Percentiles rank a stretch among this genome's conserved stretches.
Conservation (phyloP, 2,329 filamentous ascomycete species). For the Epichloe scottii region DNA sequence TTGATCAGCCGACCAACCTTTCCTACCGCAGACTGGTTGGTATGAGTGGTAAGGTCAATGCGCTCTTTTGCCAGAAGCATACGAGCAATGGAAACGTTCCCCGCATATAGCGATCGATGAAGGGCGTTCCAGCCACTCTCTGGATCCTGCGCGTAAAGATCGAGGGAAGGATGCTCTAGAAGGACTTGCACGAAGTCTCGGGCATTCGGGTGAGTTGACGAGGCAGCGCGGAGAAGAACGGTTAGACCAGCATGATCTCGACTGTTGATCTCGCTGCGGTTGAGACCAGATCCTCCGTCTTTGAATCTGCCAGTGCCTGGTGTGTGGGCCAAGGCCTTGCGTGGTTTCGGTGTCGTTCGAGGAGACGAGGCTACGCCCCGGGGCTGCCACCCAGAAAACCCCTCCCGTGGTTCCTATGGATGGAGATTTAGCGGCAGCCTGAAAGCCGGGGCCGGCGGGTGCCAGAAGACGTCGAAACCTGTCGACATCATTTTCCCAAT, state of each 20-base stretch:
- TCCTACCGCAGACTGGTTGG: conserved; percentile 39
- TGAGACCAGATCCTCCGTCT: conserved; percentile 28
- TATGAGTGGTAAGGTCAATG: conserved; percentile 47
- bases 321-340: conserved; percentile 39
- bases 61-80: conserved; percentile 69
- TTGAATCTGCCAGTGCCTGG: conserved; percentile 31
- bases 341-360: conserved; percentile 33
- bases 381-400: conserved; percentile 25
- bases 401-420: conserved; percentile 24
- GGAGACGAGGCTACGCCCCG: conserved; percentile 36
- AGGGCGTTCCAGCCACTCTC: conserved; percentile 96
- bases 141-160: conserved; percentile 74
- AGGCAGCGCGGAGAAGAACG: conserved; percentile 71
- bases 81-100: conserved; percentile 77
- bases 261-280: conserved; percentile 64
- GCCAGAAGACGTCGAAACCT: conserved; percentile 81
- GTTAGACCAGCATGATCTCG: conserved; percentile 75
- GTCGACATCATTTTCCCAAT: conserved; percentile 96
- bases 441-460: conserved; percentile 48
- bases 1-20: conserved; percentile 71
- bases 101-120: conserved; percentile 80
- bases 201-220: conserved; percentile 57
- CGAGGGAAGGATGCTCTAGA: conserved; percentile 68
- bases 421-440: conserved; percentile 41
- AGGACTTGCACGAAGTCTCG: conserved; percentile 65